Evolutionary conservation across 306 rosid genomes (phyloP).

Genomic region (Lathyrus sativus): DNA sequence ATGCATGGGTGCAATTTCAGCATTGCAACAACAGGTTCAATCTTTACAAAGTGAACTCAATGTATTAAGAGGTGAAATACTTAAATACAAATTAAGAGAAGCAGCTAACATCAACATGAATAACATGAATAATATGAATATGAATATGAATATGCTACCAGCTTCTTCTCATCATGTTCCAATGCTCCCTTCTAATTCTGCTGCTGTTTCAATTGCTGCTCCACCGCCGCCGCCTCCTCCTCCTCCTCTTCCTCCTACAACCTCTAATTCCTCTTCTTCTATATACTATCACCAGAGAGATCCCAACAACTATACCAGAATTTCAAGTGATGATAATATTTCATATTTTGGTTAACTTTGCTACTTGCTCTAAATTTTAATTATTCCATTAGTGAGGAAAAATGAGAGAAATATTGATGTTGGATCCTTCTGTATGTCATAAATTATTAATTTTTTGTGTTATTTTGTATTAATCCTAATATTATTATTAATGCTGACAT

Average conservation of each 20-base stretch:
- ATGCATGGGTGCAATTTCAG: conserved; percentile 98
- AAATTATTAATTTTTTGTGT: not conserved
- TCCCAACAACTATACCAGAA: conserved; percentile 45
- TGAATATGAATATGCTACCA: conserved; percentile 30
- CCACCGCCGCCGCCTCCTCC: conserved; percentile 55
- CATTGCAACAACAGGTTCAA: conserved; percentile 90
- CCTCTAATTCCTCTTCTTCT: conserved; percentile 58
- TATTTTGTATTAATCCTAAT: conserved; percentile 21
- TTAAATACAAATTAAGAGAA: conserved; percentile 77
- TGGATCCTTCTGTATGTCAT: conserved; percentile 24
- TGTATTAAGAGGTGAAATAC: conserved; percentile 78
- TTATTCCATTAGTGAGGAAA: conserved; percentile 40
- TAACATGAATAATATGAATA: conserved; percentile 14
- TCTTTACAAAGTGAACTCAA: conserved; percentile 78
- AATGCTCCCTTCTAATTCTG: conserved; percentile 52
- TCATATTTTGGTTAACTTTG: conserved; percentile 53
- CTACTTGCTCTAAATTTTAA: conserved; percentile 3
- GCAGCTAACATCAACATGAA: conserved; percentile 42
- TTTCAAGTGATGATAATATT: conserved; percentile 46
- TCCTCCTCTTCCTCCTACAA: conserved; percentile 46
- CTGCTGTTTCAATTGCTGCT: conserved; percentile 56
- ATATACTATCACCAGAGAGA: conserved; percentile 48
- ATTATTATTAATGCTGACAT: conserved; percentile 26
- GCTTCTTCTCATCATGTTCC: conserved; percentile 43
- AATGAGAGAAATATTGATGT: conserved; percentile 34